phyloP scores from a whole-genome alignment of 495 filamentous ascomycete genomes.

The Aspergillus carlsbadensis region DNA sequence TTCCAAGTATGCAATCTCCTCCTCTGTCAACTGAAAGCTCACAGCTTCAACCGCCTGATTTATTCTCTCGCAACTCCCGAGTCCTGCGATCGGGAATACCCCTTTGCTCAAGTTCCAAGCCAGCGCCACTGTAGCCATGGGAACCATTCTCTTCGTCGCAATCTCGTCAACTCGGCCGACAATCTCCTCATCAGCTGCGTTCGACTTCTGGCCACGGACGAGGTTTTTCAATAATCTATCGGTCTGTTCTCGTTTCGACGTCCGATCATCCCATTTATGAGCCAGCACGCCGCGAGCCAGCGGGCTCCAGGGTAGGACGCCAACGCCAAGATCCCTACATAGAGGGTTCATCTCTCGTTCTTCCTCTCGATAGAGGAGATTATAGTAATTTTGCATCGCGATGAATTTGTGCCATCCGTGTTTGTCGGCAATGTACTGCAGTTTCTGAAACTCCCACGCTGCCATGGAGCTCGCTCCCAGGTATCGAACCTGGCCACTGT shows the following conservation, averaged over 20 bases:
- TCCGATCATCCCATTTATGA: background rate
- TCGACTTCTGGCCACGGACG: background rate
- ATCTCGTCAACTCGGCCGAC: background rate
- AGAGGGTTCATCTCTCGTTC: conserved; percentile 55
- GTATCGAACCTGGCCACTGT: conserved; percentile 45
- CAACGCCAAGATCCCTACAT: conserved; percentile 64
- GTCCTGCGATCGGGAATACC: background rate
- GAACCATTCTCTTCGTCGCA: background rate
- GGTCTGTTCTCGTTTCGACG: background rate
- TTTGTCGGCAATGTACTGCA: conserved; percentile 45
- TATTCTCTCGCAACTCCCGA: background rate
- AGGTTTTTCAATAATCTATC: background rate
- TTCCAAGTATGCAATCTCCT: background rate
- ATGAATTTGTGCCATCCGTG: conserved; percentile 51
- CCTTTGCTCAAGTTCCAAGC: background rate
- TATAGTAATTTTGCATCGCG: conserved; percentile 52
- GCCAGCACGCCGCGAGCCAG: conserved; percentile 48
- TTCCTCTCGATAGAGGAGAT: conserved; percentile 51
- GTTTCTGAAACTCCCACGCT: conserved; percentile 45
- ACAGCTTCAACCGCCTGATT: background rate
- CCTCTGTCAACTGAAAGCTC: background rate
- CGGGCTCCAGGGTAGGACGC: conserved; percentile 55
- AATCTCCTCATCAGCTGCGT: background rate
- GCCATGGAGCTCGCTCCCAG: conserved; percentile 23
- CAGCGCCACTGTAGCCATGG: background rate